Conservation (phyloP, 331 rosid genomes). For the Rhamnella rubrinervis region DNA sequence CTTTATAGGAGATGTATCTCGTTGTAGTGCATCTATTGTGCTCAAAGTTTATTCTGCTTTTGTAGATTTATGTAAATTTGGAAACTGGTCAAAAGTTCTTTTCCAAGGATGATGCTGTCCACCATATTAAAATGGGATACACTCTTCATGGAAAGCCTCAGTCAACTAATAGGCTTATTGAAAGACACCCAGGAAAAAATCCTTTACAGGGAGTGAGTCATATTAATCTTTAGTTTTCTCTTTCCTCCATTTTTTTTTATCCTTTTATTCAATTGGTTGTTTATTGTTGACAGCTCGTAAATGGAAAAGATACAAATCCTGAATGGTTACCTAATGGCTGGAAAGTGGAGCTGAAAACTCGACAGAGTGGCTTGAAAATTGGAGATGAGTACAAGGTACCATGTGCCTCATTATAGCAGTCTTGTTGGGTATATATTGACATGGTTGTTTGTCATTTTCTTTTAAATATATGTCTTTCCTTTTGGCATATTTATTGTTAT, state of each 20-base stretch:
- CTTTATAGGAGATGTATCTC: slow-evolving; percentile 7
- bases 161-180: slow-evolving; percentile 17
- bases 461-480: background rate
- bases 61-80: slow-evolving; percentile 35
- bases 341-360: slow-evolving; percentile 60
- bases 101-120: slow-evolving; percentile 38
- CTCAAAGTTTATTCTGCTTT: slow-evolving; percentile 24
- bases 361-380: slow-evolving; percentile 59
- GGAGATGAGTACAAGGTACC: slow-evolving; percentile 80
- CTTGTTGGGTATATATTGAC: slow-evolving; percentile 14
- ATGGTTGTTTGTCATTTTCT: background rate
- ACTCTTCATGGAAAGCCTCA: slow-evolving; percentile 12
- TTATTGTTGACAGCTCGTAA: slow-evolving; percentile 42
- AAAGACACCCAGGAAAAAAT: slow-evolving; percentile 21
- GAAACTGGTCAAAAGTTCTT: slow-evolving; percentile 41
- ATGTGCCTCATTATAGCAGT: slow-evolving; percentile 15
- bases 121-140: slow-evolving; percentile 27
- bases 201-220: slow-evolving; percentile 39
- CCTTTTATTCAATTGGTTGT: slow-evolving; percentile 14
- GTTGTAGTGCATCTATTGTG: background rate
- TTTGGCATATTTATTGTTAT: background rate
- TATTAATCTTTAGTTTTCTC: slow-evolving; percentile 15
- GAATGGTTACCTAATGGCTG: slow-evolving; percentile 93
- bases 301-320: slow-evolving; percentile 46
- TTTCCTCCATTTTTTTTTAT: slow-evolving; percentile 6